Evolutionary conservation across 306 rosid genomes (phyloP), one percentile per base, ranked within the genome.

Genomic region (Albizia julibrissin): DNA sequence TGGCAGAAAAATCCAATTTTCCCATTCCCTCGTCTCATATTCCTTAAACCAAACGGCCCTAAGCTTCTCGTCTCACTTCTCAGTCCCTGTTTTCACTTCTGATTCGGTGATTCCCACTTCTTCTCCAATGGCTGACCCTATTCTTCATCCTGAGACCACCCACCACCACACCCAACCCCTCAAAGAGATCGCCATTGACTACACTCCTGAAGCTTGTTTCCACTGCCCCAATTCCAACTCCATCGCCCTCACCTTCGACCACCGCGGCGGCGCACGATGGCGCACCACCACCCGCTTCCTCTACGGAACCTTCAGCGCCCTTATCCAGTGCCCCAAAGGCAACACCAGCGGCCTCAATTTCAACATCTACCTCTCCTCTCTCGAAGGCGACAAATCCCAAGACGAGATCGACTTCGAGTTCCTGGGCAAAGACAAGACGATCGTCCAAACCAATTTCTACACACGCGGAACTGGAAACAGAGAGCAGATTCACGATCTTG

Each of bases 381-480:
- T 85, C 2, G 89, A 92, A 79, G 91, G 97, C 0, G 91, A 92
- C 79, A 90, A 83, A 47, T 79, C 90, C 2, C 94, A 90, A 43
- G 94, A 89, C 88, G 97, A 92, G 84, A 92, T 92, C 44, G 97
- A 92, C 64, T 92, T 92, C 42, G 89, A 92, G 82, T 87, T 92
- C 65, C 42, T 92, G 24, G 97, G 94, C 13, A 83, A 83, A 2
- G 88, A 90, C 77, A 80, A 58, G 49, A 87, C 65, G 31, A 21
- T 91, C 3, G 90, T 88, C 3, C 92, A 90, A 69, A 88, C 92
- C 0, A 90, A 90, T 74, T 84, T 54, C 14, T 88, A n/a, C 79
- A 74, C 75, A 1, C 8, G 67, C 0, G 93, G 97, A 1, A 62
- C 52, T 2, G 90, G 97, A 1, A 86, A 86, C 65, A 81, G 64